Evolutionary conservation across 2,329 filamentous ascomycete species (phyloP), one percentile per base, ranked within the genome.

Genomic region (Fusarium agapanthi): DNA sequence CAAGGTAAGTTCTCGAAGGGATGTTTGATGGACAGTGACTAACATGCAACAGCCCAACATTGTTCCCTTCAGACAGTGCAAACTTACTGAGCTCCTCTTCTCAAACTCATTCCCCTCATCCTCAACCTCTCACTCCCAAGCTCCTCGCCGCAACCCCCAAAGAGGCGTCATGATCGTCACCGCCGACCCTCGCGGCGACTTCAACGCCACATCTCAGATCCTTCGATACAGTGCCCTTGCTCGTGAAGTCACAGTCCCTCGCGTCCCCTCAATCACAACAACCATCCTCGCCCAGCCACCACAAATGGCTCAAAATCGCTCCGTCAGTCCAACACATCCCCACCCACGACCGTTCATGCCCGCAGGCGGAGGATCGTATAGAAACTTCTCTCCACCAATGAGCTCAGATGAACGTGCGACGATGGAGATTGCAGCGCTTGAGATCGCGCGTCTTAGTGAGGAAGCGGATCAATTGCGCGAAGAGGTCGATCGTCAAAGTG

Each of bases 151-250:
- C 22, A 89, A 90, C 71, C 93, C 94, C 0, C 96, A 98, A 80
- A 95, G 93, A 77, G 95, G 92, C 3, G 90, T 97, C 76, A 98
- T 99, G 95, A 93, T 99, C 63, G 95, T 98, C 22, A 97, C 95
- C 0, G 96, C 95, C 7, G 95, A 99, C 78, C 94, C 96, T 0
- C 83, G 93, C 18, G 95, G 96, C 41, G 96, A 99, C 81, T 98
- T 95, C 85, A 98, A 98, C 79, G 95, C 96, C 18, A 99, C 96
- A 0, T 97, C 94, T 10, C 96, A 98, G 79, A 98, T 99, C 69
- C 86, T 99, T 4, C 91, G 95, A 24, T 99, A 99, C 83, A 96
- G 94, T 28, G 95, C 96, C 1, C 88, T 99, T 9, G 96, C 96
- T 0, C 90, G 95, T 26, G 95, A 98, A 83, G 93, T 98, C 16